Evolutionary conservation across 1,139 yeast genomes (phyloP).

Genomic region (Geotrichum klebahnii): DNA sequence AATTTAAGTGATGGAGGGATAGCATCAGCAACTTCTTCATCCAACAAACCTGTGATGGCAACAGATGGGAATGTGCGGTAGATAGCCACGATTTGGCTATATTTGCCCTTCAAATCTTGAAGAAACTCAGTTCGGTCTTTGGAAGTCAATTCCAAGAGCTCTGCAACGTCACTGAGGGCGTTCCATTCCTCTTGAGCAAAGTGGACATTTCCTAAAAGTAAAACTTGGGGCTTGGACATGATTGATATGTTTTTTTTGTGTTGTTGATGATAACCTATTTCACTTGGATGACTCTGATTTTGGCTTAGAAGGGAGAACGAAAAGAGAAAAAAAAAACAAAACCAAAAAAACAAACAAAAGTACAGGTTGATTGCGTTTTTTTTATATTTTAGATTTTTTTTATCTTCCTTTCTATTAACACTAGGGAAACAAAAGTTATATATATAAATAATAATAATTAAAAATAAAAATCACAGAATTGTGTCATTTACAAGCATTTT

Average conservation of each 20-base stretch:
- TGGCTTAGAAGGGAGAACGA: not conserved
- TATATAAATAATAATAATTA: no score
- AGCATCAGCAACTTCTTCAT: constrained; percentile 58
- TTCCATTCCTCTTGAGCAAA: constrained; percentile 30
- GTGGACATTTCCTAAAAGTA: constrained; percentile 29
- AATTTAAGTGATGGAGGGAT: constrained; percentile 62
- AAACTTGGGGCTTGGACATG: constrained; percentile 40
- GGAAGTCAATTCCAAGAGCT: constrained; percentile 24
- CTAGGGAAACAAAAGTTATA: no score
- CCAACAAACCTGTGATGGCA: constrained; percentile 55
- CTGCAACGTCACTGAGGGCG: constrained; percentile 31
- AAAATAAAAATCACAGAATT: no score
- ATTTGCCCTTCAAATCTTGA: constrained; percentile 35
- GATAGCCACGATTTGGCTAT: constrained; percentile 36
- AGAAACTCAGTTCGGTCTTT: constrained; percentile 35
- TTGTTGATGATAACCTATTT: not conserved
- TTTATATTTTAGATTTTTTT: no score
- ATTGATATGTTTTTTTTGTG: not conserved
- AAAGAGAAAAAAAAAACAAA: no score
- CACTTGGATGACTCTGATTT: not conserved
- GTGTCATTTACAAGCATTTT: no score
- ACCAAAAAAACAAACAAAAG: no score
- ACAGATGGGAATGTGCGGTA: constrained; percentile 30
- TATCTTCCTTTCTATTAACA: no score
- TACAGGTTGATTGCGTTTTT: no score